Percentiles rank a stretch among this genome's conserved stretches.
Conservation (phyloP, 495 filamentous ascomycete species). For the Xylaria sp. region DNA sequence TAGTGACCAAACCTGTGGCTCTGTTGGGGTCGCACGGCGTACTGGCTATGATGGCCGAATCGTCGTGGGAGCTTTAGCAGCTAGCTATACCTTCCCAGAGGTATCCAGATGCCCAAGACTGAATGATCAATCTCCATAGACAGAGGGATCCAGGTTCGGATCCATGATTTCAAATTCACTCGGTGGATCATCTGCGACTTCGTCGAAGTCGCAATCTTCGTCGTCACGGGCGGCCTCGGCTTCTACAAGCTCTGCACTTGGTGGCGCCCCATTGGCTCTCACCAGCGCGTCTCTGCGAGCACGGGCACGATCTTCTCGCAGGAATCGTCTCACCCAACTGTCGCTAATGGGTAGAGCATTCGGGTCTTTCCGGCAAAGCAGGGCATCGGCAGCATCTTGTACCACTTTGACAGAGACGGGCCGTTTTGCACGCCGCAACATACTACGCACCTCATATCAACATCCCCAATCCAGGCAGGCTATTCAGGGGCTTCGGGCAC, state of each 20-base stretch:
- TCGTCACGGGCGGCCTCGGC: slow-evolving; percentile 7
- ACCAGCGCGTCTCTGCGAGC: neutral
- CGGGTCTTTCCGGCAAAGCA: neutral
- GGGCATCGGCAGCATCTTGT: slow-evolving; percentile 22
- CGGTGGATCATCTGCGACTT: slow-evolving; percentile 9
- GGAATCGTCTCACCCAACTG: slow-evolving; percentile 15
- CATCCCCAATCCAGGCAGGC: neutral
- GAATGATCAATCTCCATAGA: neutral
- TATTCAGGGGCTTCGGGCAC: neutral
- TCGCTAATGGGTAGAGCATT: neutral
- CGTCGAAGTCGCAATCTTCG: slow-evolving; percentile 7
- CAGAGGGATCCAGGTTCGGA: neutral
- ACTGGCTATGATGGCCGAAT: neutral
- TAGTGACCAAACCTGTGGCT: neutral
- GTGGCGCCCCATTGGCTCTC: neutral
- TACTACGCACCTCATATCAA: slow-evolving; percentile 2
- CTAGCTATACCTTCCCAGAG: neutral
- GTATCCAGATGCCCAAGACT: neutral
- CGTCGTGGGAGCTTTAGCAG: neutral
- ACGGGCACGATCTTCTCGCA: slow-evolving; percentile 9
- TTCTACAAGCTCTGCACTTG: neutral
- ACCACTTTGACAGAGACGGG: slow-evolving; percentile 16
- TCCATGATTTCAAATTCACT: slow-evolving; percentile 3
- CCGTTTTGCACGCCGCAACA: slow-evolving; percentile 20
- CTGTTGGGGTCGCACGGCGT: neutral